Percentiles rank a stretch among this genome's conserved stretches.
phyloP scores from a whole-genome alignment of 176 grass and related monocot genomes.

The Ensete ventricosum region DNA sequence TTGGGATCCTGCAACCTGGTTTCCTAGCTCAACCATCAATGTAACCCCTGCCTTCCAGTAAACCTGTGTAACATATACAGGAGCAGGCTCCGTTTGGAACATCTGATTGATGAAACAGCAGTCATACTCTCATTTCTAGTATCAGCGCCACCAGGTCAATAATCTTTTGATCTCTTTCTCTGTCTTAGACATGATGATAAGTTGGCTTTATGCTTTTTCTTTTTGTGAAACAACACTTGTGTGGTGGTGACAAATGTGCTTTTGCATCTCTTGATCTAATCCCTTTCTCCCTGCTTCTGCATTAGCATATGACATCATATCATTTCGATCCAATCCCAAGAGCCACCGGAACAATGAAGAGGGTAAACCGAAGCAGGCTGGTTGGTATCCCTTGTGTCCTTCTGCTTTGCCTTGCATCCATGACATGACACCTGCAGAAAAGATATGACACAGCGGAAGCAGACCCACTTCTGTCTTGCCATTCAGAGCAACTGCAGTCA shows the following conservation, averaged over 20 bases:
- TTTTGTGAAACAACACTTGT: too few species aligned
- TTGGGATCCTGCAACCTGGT: conserved; percentile 54
- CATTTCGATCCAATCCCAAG: neutral
- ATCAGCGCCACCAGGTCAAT: too few species aligned
- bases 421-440: conserved; percentile 27
- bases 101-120: neutral
- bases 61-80: neutral
- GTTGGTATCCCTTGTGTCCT: neutral
- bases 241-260: too few species aligned
- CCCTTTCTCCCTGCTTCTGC: too few species aligned
- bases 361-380: neutral
- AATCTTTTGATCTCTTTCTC: too few species aligned
- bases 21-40: conserved; percentile 27
- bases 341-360: neutral
- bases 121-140: too few species aligned
- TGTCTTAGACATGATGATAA: too few species aligned
- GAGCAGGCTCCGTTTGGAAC: too few species aligned
- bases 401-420: neutral
- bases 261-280: neutral
- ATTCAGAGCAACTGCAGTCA: conserved; percentile 21
- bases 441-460: conserved; percentile 24
- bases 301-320: neutral
- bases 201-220: too few species aligned
- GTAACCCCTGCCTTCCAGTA: conserved; percentile 18
- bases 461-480: conserved; percentile 25